These are phyloP conservation scores for Gossypium armourianum DNA, from an alignment of 441 rosid species.

Conservation along the genomic window DNA sequence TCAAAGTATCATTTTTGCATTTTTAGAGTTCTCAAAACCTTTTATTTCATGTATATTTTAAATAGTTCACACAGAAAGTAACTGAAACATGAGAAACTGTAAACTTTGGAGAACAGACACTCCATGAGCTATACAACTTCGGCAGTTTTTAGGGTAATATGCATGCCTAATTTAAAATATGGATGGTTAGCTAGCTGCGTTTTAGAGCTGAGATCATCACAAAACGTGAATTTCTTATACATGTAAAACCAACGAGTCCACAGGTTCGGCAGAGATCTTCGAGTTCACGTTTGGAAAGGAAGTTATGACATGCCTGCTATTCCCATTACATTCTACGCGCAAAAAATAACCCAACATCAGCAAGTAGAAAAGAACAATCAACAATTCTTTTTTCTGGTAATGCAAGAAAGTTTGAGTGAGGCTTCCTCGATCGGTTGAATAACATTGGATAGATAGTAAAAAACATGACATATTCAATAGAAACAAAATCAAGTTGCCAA, in stretches of 20 bases:
- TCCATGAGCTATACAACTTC: background rate
- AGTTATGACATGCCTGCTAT: constrained; percentile 37
- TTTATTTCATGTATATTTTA: too few species aligned
- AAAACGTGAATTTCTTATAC: constrained; percentile 43
- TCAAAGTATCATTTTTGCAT: too few species aligned
- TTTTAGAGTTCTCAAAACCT: too few species aligned
- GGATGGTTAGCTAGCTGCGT: constrained; percentile 33
- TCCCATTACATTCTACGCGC: constrained; percentile 32
- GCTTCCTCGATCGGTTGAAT: background rate
- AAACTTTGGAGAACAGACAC: background rate
- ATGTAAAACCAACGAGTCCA: constrained; percentile 52
- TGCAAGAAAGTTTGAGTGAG: background rate
- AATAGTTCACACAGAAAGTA: background rate
- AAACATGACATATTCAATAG: too few species aligned
- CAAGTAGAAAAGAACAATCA: background rate
- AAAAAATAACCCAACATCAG: background rate
- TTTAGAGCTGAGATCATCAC: constrained; percentile 66
- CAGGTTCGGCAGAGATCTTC: constrained; percentile 63
- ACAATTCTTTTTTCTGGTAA: background rate
- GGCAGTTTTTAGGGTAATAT: background rate
- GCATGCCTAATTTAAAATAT: background rate
- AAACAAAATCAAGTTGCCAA: too few species aligned
- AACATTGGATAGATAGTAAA: too few species aligned
- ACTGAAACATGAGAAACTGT: background rate
- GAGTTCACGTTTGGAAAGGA: constrained; percentile 48